These are phyloP conservation scores for Diplotaxis tenuifolia DNA, from an alignment of 345 rosid species.

Conservation along the genomic window DNA sequence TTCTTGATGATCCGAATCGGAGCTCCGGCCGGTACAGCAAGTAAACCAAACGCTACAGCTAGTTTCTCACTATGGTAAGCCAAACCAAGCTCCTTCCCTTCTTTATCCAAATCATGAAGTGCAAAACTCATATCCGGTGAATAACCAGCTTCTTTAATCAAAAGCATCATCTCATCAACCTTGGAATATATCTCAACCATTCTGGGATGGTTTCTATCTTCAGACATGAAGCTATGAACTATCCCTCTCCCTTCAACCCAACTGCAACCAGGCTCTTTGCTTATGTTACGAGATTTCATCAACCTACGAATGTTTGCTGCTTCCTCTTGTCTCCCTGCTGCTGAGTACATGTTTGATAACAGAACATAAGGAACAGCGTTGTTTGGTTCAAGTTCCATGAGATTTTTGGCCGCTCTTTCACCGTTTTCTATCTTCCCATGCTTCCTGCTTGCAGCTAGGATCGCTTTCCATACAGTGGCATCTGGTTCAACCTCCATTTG, in stretches of 20 bases:
- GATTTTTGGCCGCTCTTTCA: conserved; percentile 74
- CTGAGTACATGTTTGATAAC: conserved; percentile 73
- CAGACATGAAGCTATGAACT: conserved; percentile 67
- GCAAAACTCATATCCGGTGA: conserved; percentile 66
- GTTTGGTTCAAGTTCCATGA: conserved; percentile 65
- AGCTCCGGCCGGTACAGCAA: conserved; percentile 50
- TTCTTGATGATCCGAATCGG: conserved; percentile 86
- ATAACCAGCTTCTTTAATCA: conserved; percentile 79
- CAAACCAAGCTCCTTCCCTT: conserved; percentile 70
- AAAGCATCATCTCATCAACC: conserved; percentile 59
- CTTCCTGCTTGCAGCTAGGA: conserved; percentile 71
- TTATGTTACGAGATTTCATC: conserved; percentile 69
- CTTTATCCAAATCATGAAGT: conserved; percentile 71
- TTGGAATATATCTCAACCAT: conserved; percentile 63
- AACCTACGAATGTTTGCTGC: conserved; percentile 66
- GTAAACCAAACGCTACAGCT: conserved; percentile 78
- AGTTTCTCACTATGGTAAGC: conserved; percentile 94
- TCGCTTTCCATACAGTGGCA: conserved; percentile 80
- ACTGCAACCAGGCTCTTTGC: conserved; percentile 84
- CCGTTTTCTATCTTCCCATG: conserved; percentile 67
- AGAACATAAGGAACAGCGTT: conserved; percentile 72
- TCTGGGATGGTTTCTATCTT: conserved; percentile 71
- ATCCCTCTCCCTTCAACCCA: conserved; percentile 68
- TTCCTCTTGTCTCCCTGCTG: conserved; percentile 65
- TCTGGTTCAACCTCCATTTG: conserved; percentile 76